phyloP scores from a whole-genome alignment of 768 basidiomycete genomes.

The Xerocomellus intermedius region DNA sequence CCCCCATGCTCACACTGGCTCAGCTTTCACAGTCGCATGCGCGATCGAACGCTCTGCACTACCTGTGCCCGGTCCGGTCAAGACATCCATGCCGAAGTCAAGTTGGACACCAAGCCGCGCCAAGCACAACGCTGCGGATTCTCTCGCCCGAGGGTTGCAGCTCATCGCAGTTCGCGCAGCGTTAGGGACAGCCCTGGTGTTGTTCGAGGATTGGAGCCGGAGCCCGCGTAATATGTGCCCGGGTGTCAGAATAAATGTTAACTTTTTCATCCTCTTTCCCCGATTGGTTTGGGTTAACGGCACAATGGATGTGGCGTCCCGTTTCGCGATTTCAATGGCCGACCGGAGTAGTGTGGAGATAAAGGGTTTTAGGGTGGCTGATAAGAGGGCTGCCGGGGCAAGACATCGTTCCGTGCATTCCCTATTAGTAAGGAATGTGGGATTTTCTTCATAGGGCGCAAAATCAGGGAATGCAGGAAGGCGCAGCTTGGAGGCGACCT shows the following conservation, averaged over 20 bases:
- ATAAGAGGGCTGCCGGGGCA: slow-evolving; percentile 39
- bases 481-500: slow-evolving; percentile 14
- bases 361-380: slow-evolving; percentile 33
- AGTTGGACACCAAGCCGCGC: slow-evolving; percentile 30
- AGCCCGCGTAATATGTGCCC: slow-evolving; percentile 42
- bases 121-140: slow-evolving; percentile 29
- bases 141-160: slow-evolving; percentile 9
- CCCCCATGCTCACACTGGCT: slow-evolving; percentile 4
- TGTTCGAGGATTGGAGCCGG: slow-evolving; percentile 8
- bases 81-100: slow-evolving; percentile 17
- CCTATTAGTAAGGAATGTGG: slow-evolving; percentile 9
- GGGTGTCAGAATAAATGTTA: slow-evolving; percentile 35
- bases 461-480: slow-evolving; percentile 23
- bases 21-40: slow-evolving; percentile 4
- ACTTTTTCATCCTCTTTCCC: slow-evolving; percentile 24
- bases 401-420: slow-evolving; percentile 25
- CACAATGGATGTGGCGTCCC: slow-evolving; percentile 28
- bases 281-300: slow-evolving; percentile 18
- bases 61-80: neutral
- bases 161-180: neutral
- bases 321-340: slow-evolving; percentile 33
- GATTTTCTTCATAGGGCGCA: slow-evolving; percentile 5
- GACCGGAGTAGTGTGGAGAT: slow-evolving; percentile 34
- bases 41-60: neutral
- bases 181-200: neutral